These are phyloP conservation scores for Epicoccum nigrum DNA, from an alignment of 2,329 filamentous ascomycete genomes.

Conservation along the genomic window DNA sequence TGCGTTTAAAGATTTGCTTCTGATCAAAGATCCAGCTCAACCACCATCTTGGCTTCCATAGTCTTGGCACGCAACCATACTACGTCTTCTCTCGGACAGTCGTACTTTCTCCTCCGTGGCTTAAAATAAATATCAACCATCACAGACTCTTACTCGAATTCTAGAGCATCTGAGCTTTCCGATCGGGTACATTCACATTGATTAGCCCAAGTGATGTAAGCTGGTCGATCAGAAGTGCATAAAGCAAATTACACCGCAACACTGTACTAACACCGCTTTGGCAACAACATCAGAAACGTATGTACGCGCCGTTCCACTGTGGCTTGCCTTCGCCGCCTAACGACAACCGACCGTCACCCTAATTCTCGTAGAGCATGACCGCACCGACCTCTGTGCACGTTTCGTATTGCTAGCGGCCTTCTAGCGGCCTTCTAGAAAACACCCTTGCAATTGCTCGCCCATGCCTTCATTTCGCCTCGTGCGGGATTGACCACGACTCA, in stretches of 20 bases:
- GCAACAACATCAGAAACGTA: constrained; percentile 15
- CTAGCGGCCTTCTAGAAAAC: constrained; percentile 39
- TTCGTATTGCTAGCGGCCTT: constrained; percentile 38
- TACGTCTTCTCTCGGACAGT: no score
- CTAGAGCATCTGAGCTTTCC: background rate
- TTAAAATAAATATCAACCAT: background rate
- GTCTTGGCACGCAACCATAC: no score
- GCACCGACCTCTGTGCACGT: constrained; percentile 28
- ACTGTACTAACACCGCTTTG: constrained; percentile 9
- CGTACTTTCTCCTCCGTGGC: no score
- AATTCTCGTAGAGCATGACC: constrained; percentile 14
- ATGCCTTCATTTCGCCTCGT: constrained; percentile 33
- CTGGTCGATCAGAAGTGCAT: constrained; percentile 9
- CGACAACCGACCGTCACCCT: constrained; percentile 19
- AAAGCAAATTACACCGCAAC: constrained; percentile 4
- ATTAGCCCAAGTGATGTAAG: background rate
- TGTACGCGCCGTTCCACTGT: constrained; percentile 13
- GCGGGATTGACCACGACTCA: constrained; percentile 21
- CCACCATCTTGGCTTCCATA: no score
- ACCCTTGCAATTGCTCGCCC: constrained; percentile 31
- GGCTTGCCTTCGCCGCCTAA: constrained; percentile 21
- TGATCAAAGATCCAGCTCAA: no score
- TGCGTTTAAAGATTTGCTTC: no score
- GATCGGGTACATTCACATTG: background rate
- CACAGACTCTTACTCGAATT: background rate